Conservation (phyloP, 2,329 filamentous ascomycete species). For the Aaosphaeria pasadenensis region DNA sequence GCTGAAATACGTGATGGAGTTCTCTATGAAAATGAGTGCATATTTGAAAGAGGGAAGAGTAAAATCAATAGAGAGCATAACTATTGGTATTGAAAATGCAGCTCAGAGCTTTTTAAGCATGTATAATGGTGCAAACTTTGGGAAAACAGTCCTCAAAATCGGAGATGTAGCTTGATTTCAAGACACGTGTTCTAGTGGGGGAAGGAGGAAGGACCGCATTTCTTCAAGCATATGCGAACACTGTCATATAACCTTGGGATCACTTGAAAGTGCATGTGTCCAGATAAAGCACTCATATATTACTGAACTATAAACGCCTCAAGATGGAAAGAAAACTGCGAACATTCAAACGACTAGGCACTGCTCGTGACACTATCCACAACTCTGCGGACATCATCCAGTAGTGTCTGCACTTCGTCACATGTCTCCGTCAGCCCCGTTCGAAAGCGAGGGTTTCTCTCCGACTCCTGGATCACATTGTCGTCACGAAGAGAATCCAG, state of each 20-base stretch:
- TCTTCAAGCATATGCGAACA: too few species aligned
- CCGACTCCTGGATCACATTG: slow-evolving; percentile 17
- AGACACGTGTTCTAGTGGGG: too few species aligned
- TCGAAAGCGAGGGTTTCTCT: slow-evolving; percentile 14
- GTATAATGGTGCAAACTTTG: slow-evolving; percentile 73
- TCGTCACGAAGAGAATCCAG: slow-evolving; percentile 13
- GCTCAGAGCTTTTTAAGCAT: slow-evolving; percentile 68
- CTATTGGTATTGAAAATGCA: slow-evolving; percentile 70
- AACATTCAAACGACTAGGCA: not conserved
- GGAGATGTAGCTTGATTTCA: slow-evolving; percentile 8
- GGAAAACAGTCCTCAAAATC: slow-evolving; percentile 74
- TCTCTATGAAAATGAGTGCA: slow-evolving; percentile 66
- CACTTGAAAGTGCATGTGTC: too few species aligned
- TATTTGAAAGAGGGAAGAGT: slow-evolving; percentile 76
- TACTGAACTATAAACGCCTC: too few species aligned
- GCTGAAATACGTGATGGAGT: slow-evolving; percentile 59
- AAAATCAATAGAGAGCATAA: slow-evolving; percentile 64
- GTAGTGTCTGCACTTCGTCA: slow-evolving; percentile 4
- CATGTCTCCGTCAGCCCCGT: slow-evolving; percentile 6
- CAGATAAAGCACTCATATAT: too few species aligned
- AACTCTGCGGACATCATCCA: slow-evolving; percentile 4
- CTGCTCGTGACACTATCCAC: slow-evolving; percentile 3
- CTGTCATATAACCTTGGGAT: too few species aligned
- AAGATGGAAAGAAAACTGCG: too few species aligned
- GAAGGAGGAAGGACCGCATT: too few species aligned